A percentile compares a stretch with the other conserved stretches of the same genome.
Conservation (phyloP, 441 rosid genomes). For the Gossypium schwendimanii region DNA sequence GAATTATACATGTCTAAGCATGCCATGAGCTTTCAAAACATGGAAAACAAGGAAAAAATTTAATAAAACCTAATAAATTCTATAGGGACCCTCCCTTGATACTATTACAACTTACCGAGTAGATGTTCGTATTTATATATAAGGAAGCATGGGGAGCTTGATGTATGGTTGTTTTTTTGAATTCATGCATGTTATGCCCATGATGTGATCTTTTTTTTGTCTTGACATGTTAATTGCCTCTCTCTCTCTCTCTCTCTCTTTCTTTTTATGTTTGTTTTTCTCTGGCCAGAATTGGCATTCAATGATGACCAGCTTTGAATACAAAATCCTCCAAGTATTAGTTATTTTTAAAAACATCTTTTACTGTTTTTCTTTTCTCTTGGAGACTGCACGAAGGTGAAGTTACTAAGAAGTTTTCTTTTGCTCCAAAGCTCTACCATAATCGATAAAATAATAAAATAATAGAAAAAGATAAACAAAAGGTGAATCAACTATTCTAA, state of each 20-base stretch:
- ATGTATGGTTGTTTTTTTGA: constrained; percentile 13
- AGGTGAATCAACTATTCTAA: too few relatives aligned
- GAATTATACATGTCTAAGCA: constrained; percentile 78
- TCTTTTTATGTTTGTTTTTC: background rate
- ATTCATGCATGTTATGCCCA: constrained; percentile 31
- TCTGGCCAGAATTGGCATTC: constrained; percentile 19
- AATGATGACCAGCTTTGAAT: constrained; percentile 27
- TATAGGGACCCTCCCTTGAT: constrained; percentile 33
- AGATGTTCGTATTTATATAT: constrained; percentile 55
- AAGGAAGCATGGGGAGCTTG: constrained; percentile 5
- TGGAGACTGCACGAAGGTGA: constrained; percentile 15
- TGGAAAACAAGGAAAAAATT: constrained; percentile 12
- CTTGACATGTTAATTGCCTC: constrained; percentile 26
- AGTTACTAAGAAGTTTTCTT: constrained; percentile 30
- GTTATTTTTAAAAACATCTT: background rate
- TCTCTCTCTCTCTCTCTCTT: background rate
- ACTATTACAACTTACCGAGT: constrained; percentile 49
- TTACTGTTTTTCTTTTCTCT: constrained; percentile 17
- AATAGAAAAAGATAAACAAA: background rate
- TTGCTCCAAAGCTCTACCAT: constrained; percentile 2
- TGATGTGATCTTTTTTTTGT: constrained; percentile 41
- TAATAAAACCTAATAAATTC: constrained; percentile 26
- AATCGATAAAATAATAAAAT: background rate
- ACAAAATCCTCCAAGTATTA: background rate
- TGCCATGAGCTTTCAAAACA: constrained; percentile 52